Percentiles rank a stretch among this genome's conserved stretches.
Evolutionary conservation across 2,329 filamentous ascomycete species (phyloP).

Genomic region (Phialophora expanda): DNA sequence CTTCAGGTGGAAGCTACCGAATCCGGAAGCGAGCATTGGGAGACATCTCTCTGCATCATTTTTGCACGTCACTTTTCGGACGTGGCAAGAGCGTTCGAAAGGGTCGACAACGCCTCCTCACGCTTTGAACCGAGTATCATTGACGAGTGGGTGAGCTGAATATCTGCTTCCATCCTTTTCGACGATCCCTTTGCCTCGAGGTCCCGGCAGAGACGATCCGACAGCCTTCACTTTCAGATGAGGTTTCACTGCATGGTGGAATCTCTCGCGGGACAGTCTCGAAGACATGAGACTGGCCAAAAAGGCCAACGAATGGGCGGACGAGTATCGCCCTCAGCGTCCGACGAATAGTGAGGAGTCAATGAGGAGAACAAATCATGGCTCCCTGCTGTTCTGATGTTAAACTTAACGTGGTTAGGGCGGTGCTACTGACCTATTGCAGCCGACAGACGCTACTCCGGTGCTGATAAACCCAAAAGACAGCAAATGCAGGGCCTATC

Average conservation of each 20-base stretch:
- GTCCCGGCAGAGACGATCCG: background rate
- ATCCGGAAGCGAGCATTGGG: background rate
- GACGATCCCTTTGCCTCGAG: background rate
- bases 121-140: background rate
- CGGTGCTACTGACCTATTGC: background rate
- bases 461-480: background rate
- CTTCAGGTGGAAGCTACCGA: background rate
- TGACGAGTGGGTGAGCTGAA: slow-evolving; percentile 1
- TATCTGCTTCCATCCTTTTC: background rate
- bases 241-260: background rate
- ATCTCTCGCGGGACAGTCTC: background rate
- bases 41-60: background rate
- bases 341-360: background rate
- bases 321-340: background rate
- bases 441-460: background rate
- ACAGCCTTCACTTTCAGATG: background rate
- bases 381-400: background rate
- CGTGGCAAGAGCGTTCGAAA: background rate
- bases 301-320: background rate
- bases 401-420: background rate
- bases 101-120: background rate
- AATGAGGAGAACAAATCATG: slow-evolving; percentile 1
- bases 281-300: background rate
- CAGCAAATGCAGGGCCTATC: background rate
- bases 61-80: background rate